Percentiles rank a stretch among this genome's conserved stretches.
These are phyloP conservation scores for Skeletonema tropicum DNA, from an alignment of 108 stramenopile genomes.

Conservation along the genomic window DNA sequence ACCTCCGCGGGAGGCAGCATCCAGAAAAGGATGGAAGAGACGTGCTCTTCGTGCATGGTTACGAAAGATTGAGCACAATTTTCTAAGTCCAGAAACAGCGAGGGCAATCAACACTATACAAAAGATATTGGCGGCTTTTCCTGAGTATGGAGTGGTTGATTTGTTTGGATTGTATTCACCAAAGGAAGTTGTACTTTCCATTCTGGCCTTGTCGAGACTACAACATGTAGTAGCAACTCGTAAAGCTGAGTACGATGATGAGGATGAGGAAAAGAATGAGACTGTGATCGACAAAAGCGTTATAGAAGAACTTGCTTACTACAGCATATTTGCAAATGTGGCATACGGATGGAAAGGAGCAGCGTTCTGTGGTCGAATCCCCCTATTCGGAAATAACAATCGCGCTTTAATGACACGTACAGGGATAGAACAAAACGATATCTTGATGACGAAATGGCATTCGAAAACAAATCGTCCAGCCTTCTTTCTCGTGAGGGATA, in stretches of 20 bases:
- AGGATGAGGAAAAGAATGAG: neutral
- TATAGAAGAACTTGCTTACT: slow-evolving; percentile 61
- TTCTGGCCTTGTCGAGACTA: slow-evolving; percentile 47
- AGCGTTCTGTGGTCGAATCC: no score
- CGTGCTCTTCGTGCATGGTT: slow-evolving; percentile 20
- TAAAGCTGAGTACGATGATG: slow-evolving; percentile 15
- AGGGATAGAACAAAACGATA: slow-evolving; percentile 49
- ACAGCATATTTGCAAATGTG: no score
- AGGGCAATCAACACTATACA: slow-evolving; percentile 59
- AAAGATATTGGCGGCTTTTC: slow-evolving; percentile 53
- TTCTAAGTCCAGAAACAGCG: slow-evolving; percentile 54
- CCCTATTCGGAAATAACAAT: slow-evolving; percentile 51
- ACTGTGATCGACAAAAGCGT: slow-evolving; percentile 37
- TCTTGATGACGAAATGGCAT: slow-evolving; percentile 60
- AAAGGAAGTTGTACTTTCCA: slow-evolving; percentile 48
- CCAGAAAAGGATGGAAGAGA: slow-evolving; percentile 13
- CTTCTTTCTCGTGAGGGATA: slow-evolving; percentile 66
- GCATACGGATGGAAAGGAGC: no score
- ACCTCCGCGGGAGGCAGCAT: slow-evolving; percentile 7
- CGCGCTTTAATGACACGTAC: slow-evolving; percentile 52
- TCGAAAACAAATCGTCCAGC: slow-evolving; percentile 61
- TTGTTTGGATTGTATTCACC: slow-evolving; percentile 49
- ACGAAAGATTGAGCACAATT: slow-evolving; percentile 49
- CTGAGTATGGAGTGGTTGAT: slow-evolving; percentile 69
- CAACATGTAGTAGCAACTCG: slow-evolving; percentile 44